Evolutionary conservation across 2,329 filamentous ascomycete species (phyloP), one percentile per base, ranked within the genome.

Genomic region (Alternaria ventricosa): DNA sequence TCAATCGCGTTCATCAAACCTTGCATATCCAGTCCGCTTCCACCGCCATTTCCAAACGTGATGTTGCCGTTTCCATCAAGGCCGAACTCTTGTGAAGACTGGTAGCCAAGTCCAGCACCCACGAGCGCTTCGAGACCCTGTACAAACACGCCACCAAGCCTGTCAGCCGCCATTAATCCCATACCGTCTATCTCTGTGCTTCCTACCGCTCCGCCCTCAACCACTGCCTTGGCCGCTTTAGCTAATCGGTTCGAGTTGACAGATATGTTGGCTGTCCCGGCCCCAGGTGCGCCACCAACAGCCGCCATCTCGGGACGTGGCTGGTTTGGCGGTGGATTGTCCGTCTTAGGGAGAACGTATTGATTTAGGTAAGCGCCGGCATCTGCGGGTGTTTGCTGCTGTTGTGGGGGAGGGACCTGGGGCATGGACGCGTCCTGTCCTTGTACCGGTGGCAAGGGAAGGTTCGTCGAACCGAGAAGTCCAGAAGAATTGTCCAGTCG

Each of bases 61-160:
- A 71, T 61, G 54, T 71, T 74, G 10, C 72, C 70, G n/a, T 71
- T 61, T 8, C 58, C 62, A 53, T 75, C 72, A 4, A 75, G 60
- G 15, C 66, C 65, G 10, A 73, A 64, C 28, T 75, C 73, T 22
- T 71, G 69, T 12, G 57, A 57, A 10, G 68, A 60, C n/a, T 70
- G 66, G 54, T 74, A 71, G 5, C 73, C 73, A 1, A 78, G 67
- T 2, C 76, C 74, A 2, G 75, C 75, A 12, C 75, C 74, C 5
- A 80, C 74, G 2, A 80, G 74, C 6, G 76, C 73, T 63, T 80
- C 77, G 4, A 80, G 69, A 6, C 77, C 73, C 55, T 77, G 73
- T 13, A 78, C 75, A 18, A 78, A 74, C 12, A 79, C 77, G 27
- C 78, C 77, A 10, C 78, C 77, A 2, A 75, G 67, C 1, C 74